Base-by-base conservation (phyloP, 768 basidiomycete genomes). In the Kwoniella botswanensis region DNA sequence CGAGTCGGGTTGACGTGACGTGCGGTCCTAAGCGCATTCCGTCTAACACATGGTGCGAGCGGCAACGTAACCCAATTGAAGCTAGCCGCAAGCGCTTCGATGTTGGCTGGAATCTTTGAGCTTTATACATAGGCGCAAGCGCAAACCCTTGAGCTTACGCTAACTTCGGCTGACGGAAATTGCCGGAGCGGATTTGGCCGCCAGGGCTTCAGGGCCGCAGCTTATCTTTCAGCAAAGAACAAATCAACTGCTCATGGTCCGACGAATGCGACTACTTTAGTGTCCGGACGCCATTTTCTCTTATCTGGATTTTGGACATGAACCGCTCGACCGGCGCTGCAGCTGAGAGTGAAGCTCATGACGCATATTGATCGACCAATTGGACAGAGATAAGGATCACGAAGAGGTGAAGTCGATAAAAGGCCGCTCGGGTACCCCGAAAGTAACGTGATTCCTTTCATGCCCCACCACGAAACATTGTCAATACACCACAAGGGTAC, bases 371-470 rank as follows among this genome's bases (percentile, higher is more conserved):
- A 56, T 15, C 21, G 55, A 56, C 55, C 55, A 26, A 26, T 56
- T 56, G 55, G 55, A 56, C 55, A 56, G 10, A 56, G 55, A 56
- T 56, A 56, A 56, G 55, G 55, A 22, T 17, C 21, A 21, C 26
- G 55, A 18, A 21, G 17, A 26, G 35, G 35, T 21, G 21, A 56
- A 15, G 55, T 56, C 55, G 21, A 56, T 56, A 56, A 56, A 56
- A 18, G 26, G 55, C 55, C 55, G 55, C 55, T 56, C 55, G 55
- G 55, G 55, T 56, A 56, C 55, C 55, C 55, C 55, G 13, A 56
- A 4, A 22, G 5, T 22, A 22, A 56, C 55, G 55, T 18, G 55
- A 56, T 15, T 22, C 55, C 21, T 26, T 2, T 56, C 55, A 53
- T 53, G 52, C 21, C 17, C 17, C 17, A 53, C 26, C 55, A 26